These are phyloP conservation scores for Epithemia pelagica DNA, from an alignment of 108 stramenopile genomes.

Conservation along the genomic window DNA sequence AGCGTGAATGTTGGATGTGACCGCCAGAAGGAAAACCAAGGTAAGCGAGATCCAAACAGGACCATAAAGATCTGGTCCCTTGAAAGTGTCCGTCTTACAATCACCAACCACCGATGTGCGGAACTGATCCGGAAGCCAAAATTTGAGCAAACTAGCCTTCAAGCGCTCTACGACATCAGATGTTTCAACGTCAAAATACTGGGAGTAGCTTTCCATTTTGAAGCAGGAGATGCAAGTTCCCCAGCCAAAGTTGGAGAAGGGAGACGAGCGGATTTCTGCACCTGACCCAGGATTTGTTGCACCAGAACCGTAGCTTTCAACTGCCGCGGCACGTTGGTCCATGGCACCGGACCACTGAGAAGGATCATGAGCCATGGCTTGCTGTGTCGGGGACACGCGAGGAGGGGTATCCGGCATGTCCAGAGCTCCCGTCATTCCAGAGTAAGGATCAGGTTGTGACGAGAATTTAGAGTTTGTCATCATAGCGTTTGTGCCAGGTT, in stretches of 20 bases:
- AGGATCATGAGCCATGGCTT: slow-evolving; percentile 3
- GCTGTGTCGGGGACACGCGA: background rate
- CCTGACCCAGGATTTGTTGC: background rate
- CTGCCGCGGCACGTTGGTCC: slow-evolving; percentile 1
- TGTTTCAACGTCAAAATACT: slow-evolving; percentile 50
- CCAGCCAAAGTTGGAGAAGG: slow-evolving; percentile 16
- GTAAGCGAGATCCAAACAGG: slow-evolving; percentile 82
- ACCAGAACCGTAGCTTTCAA: background rate
- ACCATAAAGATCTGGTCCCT: slow-evolving; percentile 82
- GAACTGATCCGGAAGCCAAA: slow-evolving; percentile 62
- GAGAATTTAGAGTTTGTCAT: background rate
- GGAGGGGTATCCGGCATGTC: slow-evolving; percentile 4
- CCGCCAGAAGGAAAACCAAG: slow-evolving; percentile 67
- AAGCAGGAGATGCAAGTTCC: slow-evolving; percentile 25
- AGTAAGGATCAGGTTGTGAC: slow-evolving; percentile 6
- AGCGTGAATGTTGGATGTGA: slow-evolving; percentile 17
- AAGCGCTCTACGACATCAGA: slow-evolving; percentile 33
- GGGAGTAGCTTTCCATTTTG: slow-evolving; percentile 29
- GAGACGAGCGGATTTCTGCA: background rate
- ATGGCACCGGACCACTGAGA: slow-evolving; percentile 1
- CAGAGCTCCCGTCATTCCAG: background rate
- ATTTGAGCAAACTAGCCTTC: slow-evolving; percentile 35
- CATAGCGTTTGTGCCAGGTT: background rate
- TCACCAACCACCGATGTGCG: slow-evolving; percentile 53
- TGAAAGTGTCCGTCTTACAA: slow-evolving; percentile 18